Evolutionary conservation across 1,284 basidiomycete species (phyloP).

Genomic region (Puccinia hordei): DNA sequence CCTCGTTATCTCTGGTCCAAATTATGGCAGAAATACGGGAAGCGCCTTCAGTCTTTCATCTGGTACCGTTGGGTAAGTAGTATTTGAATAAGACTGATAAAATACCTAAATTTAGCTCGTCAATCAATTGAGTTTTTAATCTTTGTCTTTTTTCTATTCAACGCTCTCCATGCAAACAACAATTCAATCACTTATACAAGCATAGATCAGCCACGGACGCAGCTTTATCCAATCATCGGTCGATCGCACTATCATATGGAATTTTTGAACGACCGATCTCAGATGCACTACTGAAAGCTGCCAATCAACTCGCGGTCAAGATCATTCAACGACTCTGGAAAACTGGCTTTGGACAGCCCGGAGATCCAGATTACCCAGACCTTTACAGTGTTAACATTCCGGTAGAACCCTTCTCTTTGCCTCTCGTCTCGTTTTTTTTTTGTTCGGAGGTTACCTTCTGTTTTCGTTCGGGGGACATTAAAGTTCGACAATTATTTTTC

Average conservation of each 20-base stretch:
- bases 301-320: slow-evolving; percentile 42
- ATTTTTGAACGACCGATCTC: slow-evolving; percentile 40
- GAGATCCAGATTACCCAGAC: slow-evolving; percentile 30
- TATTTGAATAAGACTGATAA: not conserved
- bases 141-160: not conserved
- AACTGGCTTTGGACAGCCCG: slow-evolving; percentile 19
- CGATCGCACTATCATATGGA: slow-evolving; percentile 44
- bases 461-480: not conserved
- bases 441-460: no score
- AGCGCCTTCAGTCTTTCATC: slow-evolving; percentile 57
- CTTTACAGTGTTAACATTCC: slow-evolving; percentile 48
- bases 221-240: slow-evolving; percentile 33
- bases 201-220: slow-evolving; percentile 41
- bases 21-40: slow-evolving; percentile 59
- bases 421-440: not conserved
- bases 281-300: slow-evolving; percentile 23
- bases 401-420: no score
- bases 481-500: not conserved
- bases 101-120: not conserved
- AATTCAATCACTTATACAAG: slow-evolving; percentile 2
- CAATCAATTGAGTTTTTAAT: not conserved
- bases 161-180: not conserved
- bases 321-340: slow-evolving; percentile 38
- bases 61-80: slow-evolving; percentile 45
- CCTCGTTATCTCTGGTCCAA: slow-evolving; percentile 66